Base-by-base conservation (phyloP, 2,329 filamentous ascomycete species). In the Bertia moriformis region DNA sequence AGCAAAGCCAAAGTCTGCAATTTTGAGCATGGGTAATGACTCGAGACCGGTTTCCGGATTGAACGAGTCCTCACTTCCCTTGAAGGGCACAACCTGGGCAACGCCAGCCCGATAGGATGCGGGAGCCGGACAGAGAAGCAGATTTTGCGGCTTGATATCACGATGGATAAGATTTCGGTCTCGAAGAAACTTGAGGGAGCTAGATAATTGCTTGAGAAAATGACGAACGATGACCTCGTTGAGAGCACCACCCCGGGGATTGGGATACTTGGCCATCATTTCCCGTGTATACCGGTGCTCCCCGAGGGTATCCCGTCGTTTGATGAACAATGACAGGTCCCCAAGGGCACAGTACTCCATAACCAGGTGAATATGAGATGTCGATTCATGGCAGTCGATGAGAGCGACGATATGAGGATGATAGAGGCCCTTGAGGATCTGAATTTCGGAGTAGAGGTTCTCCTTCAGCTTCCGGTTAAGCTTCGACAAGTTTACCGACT, bases 291-390 rank as follows among this genome's bases (percentile, higher is more conserved):
- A 81, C 19, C 83, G 77, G 54, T 93, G 83, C 38, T 79, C 81
- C 35, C 69, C 71, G 36, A 95, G 73, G 53, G 79, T 83, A 43
- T 89, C 78, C 43, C 89, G 76, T 62, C 91, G 93, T 69, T 91
- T 93, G 63, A 98, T 95, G 60, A 98, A 96, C 40, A 89, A 70
- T 10, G 91, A 93, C 42, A 98, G 63, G 54, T 98, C 91, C 17
- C 91, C 89, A 30, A 98, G 72, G 55, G 93, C 86, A 62, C 91
- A 96, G 61, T 93, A 96, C 63, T 98, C 91, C 89, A 96, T 98
- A 45, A 96, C 80, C 42, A 98, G 73, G 61, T 98, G 91, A 61
- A 96, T 95, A 53, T 93, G 84, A 17, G 80, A 79, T 3, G 75
- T 66, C 1, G 85, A 82, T 58, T 96, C 88, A 57, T 89, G 73